A percentile compares a stretch with the other conserved stretches of the same genome.
These are phyloP conservation scores for Chiua virens DNA, from an alignment of 768 basidiomycete species.

Conservation along the genomic window DNA sequence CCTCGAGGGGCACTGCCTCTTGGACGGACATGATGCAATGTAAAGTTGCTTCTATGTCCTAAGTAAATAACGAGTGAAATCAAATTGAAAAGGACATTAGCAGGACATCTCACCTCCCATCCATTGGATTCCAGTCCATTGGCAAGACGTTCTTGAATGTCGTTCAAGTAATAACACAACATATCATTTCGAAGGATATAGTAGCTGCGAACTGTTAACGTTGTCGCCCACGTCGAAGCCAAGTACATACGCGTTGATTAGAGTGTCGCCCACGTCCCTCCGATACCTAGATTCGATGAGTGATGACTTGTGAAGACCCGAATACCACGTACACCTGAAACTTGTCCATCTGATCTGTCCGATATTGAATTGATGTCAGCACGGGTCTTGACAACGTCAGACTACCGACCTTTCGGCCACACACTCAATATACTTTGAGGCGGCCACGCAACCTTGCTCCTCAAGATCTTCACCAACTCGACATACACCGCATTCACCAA, in stretches of 20 bases:
- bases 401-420: conserved; percentile 68
- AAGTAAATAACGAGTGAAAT: conserved; percentile 4
- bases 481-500: conserved; percentile 76
- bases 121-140: conserved; percentile 43
- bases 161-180: conserved; percentile 67
- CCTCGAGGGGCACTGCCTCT: conserved; percentile 73
- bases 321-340: conserved; percentile 64
- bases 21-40: conserved; percentile 86
- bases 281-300: conserved; percentile 56
- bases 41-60: conserved; percentile 86
- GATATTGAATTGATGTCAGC: conserved; percentile 7
- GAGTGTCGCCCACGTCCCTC: conserved; percentile 81
- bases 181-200: conserved; percentile 87
- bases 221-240: neutral
- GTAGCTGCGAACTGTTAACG: conserved; percentile 49
- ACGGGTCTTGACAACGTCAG: neutral
- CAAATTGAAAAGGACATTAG: neutral
- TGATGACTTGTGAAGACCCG: neutral
- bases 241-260: conserved; percentile 77
- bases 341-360: conserved; percentile 73
- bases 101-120: conserved; percentile 67
- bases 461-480: conserved; percentile 69
- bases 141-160: conserved; percentile 56
- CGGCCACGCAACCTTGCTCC: conserved; percentile 78
- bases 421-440: conserved; percentile 37